These are phyloP conservation scores for Neonectria magnoliae DNA, from an alignment of 2,329 filamentous ascomycete species.

Conservation along the genomic window DNA sequence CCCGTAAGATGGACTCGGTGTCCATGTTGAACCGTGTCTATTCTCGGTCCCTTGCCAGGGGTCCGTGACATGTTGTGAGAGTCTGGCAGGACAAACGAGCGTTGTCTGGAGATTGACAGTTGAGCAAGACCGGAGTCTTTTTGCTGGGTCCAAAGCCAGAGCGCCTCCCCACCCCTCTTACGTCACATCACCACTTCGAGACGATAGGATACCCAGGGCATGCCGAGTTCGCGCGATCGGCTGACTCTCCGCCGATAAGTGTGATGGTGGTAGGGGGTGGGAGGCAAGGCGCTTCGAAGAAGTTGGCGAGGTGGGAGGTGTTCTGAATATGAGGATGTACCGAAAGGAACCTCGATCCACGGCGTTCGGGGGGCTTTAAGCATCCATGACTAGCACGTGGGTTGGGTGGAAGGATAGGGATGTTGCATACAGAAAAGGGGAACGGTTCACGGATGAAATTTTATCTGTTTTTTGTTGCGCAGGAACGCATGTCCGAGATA, in stretches of 20 bases:
- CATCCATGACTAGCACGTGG: constrained; percentile 13
- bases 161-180: constrained; percentile 12
- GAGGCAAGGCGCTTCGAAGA: constrained; percentile 14
- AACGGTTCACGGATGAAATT: constrained; percentile 25
- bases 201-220: constrained; percentile 22
- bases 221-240: constrained; percentile 8
- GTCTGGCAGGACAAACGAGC: constrained; percentile 21
- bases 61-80: constrained; percentile 13
- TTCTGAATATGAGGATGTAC: constrained; percentile 18
- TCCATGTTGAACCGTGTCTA: constrained; percentile 29
- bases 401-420: constrained; percentile 17
- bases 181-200: constrained; percentile 18
- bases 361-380: constrained; percentile 1
- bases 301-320: constrained; percentile 11
- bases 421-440: constrained; percentile 32
- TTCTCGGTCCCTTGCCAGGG: constrained; percentile 20
- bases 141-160: constrained; percentile 25
- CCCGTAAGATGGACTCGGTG: constrained; percentile 29
- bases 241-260: constrained; percentile 10
- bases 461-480: constrained; percentile 23
- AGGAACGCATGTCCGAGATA: constrained; percentile 17
- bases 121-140: constrained; percentile 18
- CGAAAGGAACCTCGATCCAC: constrained; percentile 20
- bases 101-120: constrained; percentile 31
- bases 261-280: constrained; percentile 15